phyloP scores from a whole-genome alignment of 225 moss, liverwort and hornwort genomes.

The Physcomitrium patens region DNA sequence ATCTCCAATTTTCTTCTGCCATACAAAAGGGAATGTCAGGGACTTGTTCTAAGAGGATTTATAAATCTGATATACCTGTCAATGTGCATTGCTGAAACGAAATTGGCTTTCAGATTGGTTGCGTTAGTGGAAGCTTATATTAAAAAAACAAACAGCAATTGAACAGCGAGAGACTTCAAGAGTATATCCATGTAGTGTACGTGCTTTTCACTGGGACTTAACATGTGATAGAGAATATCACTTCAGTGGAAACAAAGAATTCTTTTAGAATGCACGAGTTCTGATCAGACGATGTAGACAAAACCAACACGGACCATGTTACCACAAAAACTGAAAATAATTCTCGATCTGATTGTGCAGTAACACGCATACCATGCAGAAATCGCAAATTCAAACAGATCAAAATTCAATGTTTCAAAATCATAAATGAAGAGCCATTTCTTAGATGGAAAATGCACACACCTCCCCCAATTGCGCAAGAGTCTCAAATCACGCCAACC shows the following conservation, averaged over 20 bases:
- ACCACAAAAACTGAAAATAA: neutral
- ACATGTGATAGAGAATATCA: neutral
- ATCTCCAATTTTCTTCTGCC: constrained; percentile 12
- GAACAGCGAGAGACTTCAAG: too few species aligned
- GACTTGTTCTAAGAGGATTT: neutral
- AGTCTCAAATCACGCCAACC: neutral
- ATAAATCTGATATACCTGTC: neutral
- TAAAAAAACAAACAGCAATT: constrained; percentile 8
- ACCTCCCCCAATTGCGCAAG: neutral
- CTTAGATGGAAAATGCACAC: neutral
- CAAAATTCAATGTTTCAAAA: neutral
- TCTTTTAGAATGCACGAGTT: neutral
- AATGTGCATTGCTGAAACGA: too few species aligned
- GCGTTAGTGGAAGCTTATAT: neutral
- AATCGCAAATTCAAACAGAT: constrained; percentile 1
- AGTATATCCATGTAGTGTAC: neutral
- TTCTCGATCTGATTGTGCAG: neutral
- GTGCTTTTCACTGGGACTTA: neutral
- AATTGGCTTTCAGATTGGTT: neutral
- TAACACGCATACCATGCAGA: neutral
- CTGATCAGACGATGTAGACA: neutral
- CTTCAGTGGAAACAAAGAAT: neutral
- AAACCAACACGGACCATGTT: neutral
- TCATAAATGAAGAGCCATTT: neutral
- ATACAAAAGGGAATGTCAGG: neutral